A percentile compares a stretch with the other conserved stretches of the same genome.
Evolutionary conservation across 2,329 filamentous ascomycete species (phyloP).

Genomic region (Colletotrichum gloeosporioides): DNA sequence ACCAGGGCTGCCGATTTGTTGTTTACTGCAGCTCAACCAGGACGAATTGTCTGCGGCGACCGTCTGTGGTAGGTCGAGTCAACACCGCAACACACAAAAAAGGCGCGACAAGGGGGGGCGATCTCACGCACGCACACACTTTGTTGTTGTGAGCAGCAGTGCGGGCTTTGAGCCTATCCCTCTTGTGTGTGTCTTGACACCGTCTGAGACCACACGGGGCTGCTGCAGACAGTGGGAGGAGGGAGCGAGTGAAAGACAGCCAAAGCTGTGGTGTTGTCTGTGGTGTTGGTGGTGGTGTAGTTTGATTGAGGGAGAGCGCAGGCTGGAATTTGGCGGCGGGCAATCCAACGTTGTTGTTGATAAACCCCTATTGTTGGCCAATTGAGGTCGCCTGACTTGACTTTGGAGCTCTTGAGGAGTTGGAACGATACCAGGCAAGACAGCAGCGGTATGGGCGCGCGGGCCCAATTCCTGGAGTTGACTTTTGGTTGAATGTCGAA

Average conservation of each 20-base stretch:
- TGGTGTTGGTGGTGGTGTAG: neutral
- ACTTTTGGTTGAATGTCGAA: neutral
- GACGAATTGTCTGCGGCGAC: neutral
- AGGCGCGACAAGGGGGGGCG: conserved; percentile 11
- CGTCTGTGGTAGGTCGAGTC: conserved; percentile 5
- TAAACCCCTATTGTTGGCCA: neutral
- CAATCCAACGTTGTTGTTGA: neutral
- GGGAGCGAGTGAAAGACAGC: neutral
- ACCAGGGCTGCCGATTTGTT: conserved; percentile 34
- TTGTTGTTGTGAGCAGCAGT: conserved; percentile 13
- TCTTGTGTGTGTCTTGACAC: conserved; percentile 7
- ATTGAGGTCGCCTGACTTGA: neutral
- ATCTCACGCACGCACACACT: conserved; percentile 2
- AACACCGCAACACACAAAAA: conserved; percentile 6
- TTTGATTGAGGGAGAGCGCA: neutral
- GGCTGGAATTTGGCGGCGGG: neutral
- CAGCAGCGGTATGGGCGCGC: neutral
- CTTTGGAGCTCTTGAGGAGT: neutral
- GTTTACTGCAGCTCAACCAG: conserved; percentile 27
- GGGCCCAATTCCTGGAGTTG: conserved; percentile 1
- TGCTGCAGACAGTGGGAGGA: neutral
- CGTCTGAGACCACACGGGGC: conserved; percentile 1
- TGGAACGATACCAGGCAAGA: neutral
- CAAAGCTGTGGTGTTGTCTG: neutral
- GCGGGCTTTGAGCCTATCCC: conserved; percentile 11